Evolutionary conservation across 2,329 filamentous ascomycete species (phyloP).

Genomic region (Cladophialophora psammophila): DNA sequence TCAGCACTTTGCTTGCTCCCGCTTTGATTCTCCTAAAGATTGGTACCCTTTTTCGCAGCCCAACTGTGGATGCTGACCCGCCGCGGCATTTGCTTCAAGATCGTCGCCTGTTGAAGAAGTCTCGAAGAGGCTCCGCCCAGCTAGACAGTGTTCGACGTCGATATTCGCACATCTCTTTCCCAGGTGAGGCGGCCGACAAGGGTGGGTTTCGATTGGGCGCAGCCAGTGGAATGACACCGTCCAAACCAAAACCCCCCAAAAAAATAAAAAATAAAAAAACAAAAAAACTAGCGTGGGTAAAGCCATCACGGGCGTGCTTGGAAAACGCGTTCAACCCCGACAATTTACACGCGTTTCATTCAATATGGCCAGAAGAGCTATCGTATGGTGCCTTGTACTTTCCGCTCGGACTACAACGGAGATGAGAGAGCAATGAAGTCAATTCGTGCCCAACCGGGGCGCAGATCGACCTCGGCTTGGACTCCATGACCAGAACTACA

Average conservation of each 20-base stretch:
- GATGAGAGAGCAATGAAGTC: constrained; percentile 17
- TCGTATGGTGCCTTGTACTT: constrained; percentile 13
- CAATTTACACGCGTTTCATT: neutral
- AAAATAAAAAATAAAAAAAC: no score
- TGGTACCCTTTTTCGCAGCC: constrained; percentile 24
- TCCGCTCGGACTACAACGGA: constrained; percentile 9
- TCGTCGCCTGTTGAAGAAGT: neutral
- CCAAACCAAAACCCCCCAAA: neutral
- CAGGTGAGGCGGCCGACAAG: neutral
- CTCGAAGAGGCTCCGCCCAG: constrained; percentile 6
- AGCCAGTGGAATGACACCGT: neutral
- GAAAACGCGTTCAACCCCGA: constrained; percentile 3
- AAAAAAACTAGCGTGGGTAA: neutral
- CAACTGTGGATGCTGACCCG: constrained; percentile 33
- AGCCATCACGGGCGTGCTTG: neutral
- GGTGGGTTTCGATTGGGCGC: neutral
- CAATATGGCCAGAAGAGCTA: neutral
- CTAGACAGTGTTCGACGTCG: neutral
- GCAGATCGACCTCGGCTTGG: constrained; percentile 29
- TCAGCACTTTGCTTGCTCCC: neutral
- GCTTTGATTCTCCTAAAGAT: neutral
- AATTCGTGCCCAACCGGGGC: constrained; percentile 34
- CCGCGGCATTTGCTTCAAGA: constrained; percentile 13
- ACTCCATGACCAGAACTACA: constrained; percentile 1
- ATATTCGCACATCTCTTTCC: neutral